Base-by-base conservation (phyloP, 139 green algal species). In the Raphidocelis subcapitata region DNA sequence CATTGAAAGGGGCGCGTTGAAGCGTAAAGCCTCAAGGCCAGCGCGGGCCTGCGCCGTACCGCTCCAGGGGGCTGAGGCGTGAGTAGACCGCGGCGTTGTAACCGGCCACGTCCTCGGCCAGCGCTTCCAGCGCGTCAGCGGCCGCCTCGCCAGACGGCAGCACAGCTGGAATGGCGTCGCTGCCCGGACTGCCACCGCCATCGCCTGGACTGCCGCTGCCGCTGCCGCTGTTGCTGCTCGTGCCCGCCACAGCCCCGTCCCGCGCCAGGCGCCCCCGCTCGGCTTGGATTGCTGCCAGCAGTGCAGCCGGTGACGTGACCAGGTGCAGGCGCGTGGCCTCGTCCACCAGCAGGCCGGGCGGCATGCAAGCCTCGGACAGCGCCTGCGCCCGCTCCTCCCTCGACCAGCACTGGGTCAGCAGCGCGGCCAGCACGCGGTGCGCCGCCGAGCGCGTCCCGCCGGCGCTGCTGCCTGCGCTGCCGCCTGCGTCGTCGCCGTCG, bases 291-390 rank as follows among this genome's bases (percentile, higher is more conserved):
- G 20, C 35, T 12, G 41, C 41, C 41, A 49, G 41, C 41, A 49
- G 41, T 49, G 41, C 41, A 49, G 41, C 8, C 12, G 41, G 8
- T 49, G 41, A 49, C 12, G 41, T n/a, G n/a, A n/a, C n/a, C n/a
- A n/a, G n/a, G n/a, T n/a, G n/a, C 41, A 8, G 8, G 8, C 8
- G 41, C 8, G 8, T 49, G 8, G 8, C 41, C 8, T 8, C 41
- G 3, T 33, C 1, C 52, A 78, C 76, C 69, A 75, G 33, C 28
- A 82, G 26, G 3, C 76, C 76, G 1, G 76, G 76, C 28, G 76
- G 76, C 29, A 65, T 67, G 57, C 69, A 82, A 3, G 76, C 77
- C 5, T 75, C 77, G 8, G 77, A 65, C 65, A 82, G 60, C 55
- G 62, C 54, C 24, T 52, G 78, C n/a, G 77, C 77, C 0, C 77